Percentiles rank a stretch among this genome's conserved stretches.
phyloP scores from a whole-genome alignment of 1,284 basidiomycete species.

The Veloboletus limbatus region DNA sequence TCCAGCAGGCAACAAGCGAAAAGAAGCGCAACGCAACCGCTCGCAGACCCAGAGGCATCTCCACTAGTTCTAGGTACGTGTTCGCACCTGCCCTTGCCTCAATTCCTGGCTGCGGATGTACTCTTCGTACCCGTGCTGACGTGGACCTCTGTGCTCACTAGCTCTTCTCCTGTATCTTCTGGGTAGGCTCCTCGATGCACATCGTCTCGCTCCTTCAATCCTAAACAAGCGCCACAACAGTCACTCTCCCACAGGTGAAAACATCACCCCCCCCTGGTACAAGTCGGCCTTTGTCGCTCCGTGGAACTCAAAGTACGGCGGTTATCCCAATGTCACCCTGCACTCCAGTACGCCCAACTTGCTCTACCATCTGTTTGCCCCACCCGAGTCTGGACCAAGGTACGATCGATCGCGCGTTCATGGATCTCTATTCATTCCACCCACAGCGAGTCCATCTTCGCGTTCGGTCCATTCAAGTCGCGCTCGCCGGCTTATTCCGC shows the following conservation, averaged over 20 bases:
- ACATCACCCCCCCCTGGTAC: constrained; percentile 28
- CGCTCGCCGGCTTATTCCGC: constrained; percentile 48
- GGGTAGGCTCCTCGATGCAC: constrained; percentile 29
- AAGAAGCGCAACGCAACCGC: constrained; percentile 64
- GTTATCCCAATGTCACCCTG: constrained; percentile 50
- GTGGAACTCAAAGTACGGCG: constrained; percentile 43
- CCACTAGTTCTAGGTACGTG: constrained; percentile 45
- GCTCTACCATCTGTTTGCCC: constrained; percentile 67
- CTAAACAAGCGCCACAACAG: constrained; percentile 30
- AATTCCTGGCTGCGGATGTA: constrained; percentile 23
- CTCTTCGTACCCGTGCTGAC: constrained; percentile 32
- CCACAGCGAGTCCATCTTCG: constrained; percentile 27
- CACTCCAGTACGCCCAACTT: constrained; percentile 61
- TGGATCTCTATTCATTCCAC: constrained; percentile 21
- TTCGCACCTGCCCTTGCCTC: background rate
- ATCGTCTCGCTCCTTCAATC: constrained; percentile 16
- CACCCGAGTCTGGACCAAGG: constrained; percentile 55
- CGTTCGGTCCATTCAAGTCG: constrained; percentile 30
- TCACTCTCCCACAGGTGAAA: constrained; percentile 31
- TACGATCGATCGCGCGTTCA: constrained; percentile 34
- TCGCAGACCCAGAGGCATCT: constrained; percentile 60
- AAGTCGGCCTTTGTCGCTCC: constrained; percentile 30
- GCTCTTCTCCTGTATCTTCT: constrained; percentile 37
- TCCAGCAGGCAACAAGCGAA: constrained; percentile 78
- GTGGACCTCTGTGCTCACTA: constrained; percentile 10